Conservation (phyloP, 768 basidiomycete genomes). For the Macrolepiota albuminosa region DNA sequence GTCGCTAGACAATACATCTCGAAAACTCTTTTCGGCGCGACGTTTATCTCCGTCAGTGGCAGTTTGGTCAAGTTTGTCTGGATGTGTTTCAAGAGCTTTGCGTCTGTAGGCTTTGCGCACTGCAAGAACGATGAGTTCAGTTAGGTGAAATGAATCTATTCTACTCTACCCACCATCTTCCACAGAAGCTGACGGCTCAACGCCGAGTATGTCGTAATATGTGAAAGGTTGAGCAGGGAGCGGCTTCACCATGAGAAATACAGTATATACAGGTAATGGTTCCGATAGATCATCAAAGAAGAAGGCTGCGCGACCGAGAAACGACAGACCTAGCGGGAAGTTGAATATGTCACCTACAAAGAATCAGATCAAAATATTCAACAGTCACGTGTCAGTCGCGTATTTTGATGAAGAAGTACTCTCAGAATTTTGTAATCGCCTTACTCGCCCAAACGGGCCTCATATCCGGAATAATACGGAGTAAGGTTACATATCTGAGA, state of each 20-base stretch:
- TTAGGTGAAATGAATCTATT: neutral
- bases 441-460: too few relatives aligned
- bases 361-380: neutral
- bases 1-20: conserved; percentile 38
- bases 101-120: conserved; percentile 67
- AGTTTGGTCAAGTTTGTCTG: conserved; percentile 59
- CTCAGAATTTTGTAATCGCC: too few relatives aligned
- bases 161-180: conserved; percentile 46
- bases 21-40: conserved; percentile 54
- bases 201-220: conserved; percentile 42
- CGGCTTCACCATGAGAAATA: conserved; percentile 10
- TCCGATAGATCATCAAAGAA: conserved; percentile 10
- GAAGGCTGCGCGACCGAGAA: conserved; percentile 1
- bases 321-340: neutral
- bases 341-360: neutral
- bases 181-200: conserved; percentile 36
- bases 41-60: conserved; percentile 48
- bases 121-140: conserved; percentile 18
- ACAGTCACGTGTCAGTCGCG: neutral
- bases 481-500: too few relatives aligned
- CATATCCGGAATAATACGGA: too few relatives aligned
- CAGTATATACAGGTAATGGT: neutral
- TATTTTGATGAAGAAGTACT: too few relatives aligned
- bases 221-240: conserved; percentile 25
- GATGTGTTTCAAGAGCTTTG: conserved; percentile 67